phyloP scores from a whole-genome alignment of 75 land plant species.

The Pseudotsuga menziesii region DNA sequence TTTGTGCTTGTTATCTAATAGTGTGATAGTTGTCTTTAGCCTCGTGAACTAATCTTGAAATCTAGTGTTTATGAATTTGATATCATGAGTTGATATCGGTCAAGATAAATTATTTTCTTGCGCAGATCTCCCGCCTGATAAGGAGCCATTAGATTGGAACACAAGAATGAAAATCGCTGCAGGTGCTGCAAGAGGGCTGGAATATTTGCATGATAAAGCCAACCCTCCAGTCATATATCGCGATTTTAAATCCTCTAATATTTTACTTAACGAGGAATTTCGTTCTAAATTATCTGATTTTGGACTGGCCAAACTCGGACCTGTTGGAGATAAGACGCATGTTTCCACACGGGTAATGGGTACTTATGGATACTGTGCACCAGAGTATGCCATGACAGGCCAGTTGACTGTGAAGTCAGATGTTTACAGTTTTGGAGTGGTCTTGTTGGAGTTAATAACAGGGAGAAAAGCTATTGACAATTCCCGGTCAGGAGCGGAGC shows the following conservation, averaged over 20 bases:
- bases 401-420: constrained; percentile 77
- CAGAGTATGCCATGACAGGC: constrained; percentile 83
- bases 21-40: constrained; percentile 18
- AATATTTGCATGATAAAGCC: constrained; percentile 56
- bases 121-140: constrained; percentile 48
- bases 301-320: constrained; percentile 76
- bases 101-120: constrained; percentile 27
- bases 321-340: constrained; percentile 76
- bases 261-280: constrained; percentile 51
- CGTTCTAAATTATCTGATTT: constrained; percentile 76
- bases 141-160: constrained; percentile 47
- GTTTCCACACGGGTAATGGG: constrained; percentile 82
- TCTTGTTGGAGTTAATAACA: constrained; percentile 74
- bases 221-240: constrained; percentile 61
- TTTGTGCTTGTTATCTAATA: neutral
- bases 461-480: constrained; percentile 85
- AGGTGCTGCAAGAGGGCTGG: constrained; percentile 53
- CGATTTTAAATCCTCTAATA: constrained; percentile 73
- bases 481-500: constrained; percentile 50
- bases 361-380: constrained; percentile 75
- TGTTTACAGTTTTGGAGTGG: constrained; percentile 84
- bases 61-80: constrained; percentile 18
- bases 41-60: constrained; percentile 22
- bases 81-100: constrained; percentile 30
- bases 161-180: constrained; percentile 52